Conservation (phyloP, 2,329 filamentous ascomycete genomes). For the Monosporascus sp. region DNA sequence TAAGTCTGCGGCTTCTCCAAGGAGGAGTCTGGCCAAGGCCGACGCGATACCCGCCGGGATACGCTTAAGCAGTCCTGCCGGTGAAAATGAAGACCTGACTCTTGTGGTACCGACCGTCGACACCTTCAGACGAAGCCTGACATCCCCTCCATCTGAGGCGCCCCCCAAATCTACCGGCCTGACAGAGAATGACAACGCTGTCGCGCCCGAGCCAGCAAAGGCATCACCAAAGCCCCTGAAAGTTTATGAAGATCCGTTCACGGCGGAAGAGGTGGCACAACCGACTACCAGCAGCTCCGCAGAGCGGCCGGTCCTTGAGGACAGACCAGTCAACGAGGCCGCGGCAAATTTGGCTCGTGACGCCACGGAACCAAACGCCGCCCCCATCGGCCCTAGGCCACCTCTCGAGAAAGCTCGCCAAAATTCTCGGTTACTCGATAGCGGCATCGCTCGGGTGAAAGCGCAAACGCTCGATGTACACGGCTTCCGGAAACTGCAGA, state of each 20-base stretch:
- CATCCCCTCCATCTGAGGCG: constrained; percentile 15
- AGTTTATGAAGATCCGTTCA: constrained; percentile 60
- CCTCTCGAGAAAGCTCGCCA: constrained; percentile 52
- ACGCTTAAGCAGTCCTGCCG: constrained; percentile 37
- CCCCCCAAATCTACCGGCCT: constrained; percentile 27
- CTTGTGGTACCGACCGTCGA: constrained; percentile 45
- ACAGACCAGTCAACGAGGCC: constrained; percentile 56
- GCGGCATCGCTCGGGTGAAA: constrained; percentile 69
- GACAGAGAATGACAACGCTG: constrained; percentile 15
- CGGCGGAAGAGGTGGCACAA: constrained; percentile 40
- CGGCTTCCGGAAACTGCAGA: constrained; percentile 73
- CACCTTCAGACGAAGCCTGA: constrained; percentile 26
- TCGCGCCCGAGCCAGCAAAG: constrained; percentile 10
- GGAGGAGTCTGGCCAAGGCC: constrained; percentile 35
- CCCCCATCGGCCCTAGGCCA: constrained; percentile 16
- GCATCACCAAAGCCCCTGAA: constrained; percentile 37
- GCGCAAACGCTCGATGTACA: constrained; percentile 71
- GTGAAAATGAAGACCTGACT: constrained; percentile 48
- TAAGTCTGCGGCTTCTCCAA: constrained; percentile 35
- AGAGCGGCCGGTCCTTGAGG: constrained; percentile 48
- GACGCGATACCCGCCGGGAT: constrained; percentile 23
- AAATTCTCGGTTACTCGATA: constrained; percentile 60
- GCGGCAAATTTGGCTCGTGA: constrained; percentile 28
- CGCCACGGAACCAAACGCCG: constrained; percentile 11
- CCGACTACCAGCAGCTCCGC: constrained; percentile 34